These are phyloP conservation scores for Claviceps humidiphila DNA, from an alignment of 2,329 filamentous ascomycete genomes.

Conservation along the genomic window DNA sequence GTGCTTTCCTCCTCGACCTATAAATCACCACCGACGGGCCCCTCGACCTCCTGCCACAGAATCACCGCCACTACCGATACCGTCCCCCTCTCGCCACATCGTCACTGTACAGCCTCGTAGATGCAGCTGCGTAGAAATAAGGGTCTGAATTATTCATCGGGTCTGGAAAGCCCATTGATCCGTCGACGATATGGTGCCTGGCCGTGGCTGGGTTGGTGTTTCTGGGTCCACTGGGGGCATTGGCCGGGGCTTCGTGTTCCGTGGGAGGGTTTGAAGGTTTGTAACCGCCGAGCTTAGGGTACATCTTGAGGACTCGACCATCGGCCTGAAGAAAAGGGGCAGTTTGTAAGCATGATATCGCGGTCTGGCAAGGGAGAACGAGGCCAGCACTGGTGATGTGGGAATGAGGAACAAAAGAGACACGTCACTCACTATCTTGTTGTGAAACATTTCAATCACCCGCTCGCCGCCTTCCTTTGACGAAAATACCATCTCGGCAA, in stretches of 20 bases:
- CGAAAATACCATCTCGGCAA: constrained; percentile 65
- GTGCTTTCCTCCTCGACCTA: neutral
- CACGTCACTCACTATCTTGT: constrained; percentile 49
- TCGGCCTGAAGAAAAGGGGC: constrained; percentile 42
- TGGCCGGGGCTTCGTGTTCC: constrained; percentile 16
- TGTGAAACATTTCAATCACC: constrained; percentile 64
- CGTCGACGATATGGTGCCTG: constrained; percentile 35
- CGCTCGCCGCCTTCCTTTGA: constrained; percentile 59
- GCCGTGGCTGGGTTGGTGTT: constrained; percentile 11
- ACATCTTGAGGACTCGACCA: constrained; percentile 60
- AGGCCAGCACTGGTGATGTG: neutral
- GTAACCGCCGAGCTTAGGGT: constrained; percentile 44
- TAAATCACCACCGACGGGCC: neutral
- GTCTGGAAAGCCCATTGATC: constrained; percentile 40
- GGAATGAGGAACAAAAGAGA: constrained; percentile 5
- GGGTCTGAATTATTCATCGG: constrained; percentile 21
- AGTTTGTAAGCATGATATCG: neutral
- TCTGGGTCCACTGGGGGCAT: constrained; percentile 20
- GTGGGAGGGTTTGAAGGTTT: constrained; percentile 11
- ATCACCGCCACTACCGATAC: constrained; percentile 10
- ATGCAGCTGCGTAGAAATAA: constrained; percentile 11
- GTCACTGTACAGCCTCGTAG: constrained; percentile 41
- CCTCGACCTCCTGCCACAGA: constrained; percentile 12
- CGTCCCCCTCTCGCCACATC: constrained; percentile 20
- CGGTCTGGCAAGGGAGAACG: neutral